Conservation (phyloP, 345 rosid species). For the Eucalyptus paniculata region DNA sequence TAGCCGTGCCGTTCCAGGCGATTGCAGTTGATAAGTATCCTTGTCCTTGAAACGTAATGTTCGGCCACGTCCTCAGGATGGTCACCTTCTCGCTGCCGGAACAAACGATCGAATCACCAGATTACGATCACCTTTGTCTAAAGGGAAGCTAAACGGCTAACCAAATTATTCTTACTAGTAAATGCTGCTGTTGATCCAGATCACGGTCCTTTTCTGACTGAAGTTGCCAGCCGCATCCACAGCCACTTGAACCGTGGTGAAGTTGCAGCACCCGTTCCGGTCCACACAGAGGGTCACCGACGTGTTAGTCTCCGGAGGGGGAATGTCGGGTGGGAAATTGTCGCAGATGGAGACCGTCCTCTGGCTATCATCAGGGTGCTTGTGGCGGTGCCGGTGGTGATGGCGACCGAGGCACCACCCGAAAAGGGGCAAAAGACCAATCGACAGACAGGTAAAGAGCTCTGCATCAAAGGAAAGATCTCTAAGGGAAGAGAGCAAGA, state of each 20-base stretch:
- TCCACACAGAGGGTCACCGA: slow-evolving; percentile 64
- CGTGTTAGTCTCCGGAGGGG: slow-evolving; percentile 65
- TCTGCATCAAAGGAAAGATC: background rate
- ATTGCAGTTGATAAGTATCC: slow-evolving; percentile 71
- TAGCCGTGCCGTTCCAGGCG: slow-evolving; percentile 83
- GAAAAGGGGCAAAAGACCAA: background rate
- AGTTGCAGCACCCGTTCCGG: slow-evolving; percentile 72
- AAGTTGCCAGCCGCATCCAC: slow-evolving; percentile 44
- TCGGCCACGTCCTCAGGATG: slow-evolving; percentile 52
- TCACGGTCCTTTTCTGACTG: slow-evolving; percentile 47
- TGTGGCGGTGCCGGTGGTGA: background rate
- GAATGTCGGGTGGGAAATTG: slow-evolving; percentile 46
- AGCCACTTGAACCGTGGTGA: slow-evolving; percentile 76
- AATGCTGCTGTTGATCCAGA: slow-evolving; percentile 85
- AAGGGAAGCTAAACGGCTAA: background rate
- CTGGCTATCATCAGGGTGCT: slow-evolving; percentile 1
- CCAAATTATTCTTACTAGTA: slow-evolving; percentile 29
- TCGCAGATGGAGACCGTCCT: slow-evolving; percentile 42
- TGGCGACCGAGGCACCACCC: background rate
- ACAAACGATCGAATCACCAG: background rate
- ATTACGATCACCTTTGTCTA: background rate
- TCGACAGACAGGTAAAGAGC: background rate
- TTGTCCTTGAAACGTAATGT: slow-evolving; percentile 86
- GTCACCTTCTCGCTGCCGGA: slow-evolving; percentile 55
- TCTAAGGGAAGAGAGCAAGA: background rate